Conservation (phyloP, 140 eudicot genomes). For the Senecio squalidus region DNA sequence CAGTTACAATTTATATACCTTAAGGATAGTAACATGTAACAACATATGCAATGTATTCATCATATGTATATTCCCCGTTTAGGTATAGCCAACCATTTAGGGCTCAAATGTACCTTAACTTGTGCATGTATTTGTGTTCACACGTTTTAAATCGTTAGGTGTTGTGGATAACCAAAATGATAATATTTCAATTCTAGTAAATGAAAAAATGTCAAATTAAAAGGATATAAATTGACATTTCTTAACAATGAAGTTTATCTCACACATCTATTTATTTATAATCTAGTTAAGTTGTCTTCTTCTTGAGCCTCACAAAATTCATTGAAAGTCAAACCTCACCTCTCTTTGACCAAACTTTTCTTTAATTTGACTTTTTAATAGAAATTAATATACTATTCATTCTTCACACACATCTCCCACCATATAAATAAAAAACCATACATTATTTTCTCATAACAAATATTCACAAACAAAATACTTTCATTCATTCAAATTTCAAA, state of each 20-base stretch:
- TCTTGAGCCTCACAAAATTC: constrained; percentile 35
- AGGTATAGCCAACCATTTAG: too few relatives aligned
- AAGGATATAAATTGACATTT: constrained; percentile 6
- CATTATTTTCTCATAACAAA: constrained; percentile 10
- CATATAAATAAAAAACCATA: constrained; percentile 18
- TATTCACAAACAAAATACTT: constrained; percentile 18
- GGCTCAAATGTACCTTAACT: too few relatives aligned
- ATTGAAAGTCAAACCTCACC: constrained; percentile 28
- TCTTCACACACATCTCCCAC: constrained; percentile 14
- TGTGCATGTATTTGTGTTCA: too few relatives aligned
- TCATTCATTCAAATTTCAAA: background rate
- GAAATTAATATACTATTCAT: background rate
- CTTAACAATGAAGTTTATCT: constrained; percentile 13
- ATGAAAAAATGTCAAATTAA: background rate
- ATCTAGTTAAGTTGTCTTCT: constrained; percentile 17
- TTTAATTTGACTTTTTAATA: constrained; percentile 18
- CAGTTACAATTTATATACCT: too few relatives aligned
- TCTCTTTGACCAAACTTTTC: constrained; percentile 34
- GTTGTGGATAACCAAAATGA: too few relatives aligned
- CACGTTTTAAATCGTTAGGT: too few relatives aligned
- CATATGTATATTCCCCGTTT: too few relatives aligned
- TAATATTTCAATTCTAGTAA: background rate
- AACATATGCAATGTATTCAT: too few relatives aligned
- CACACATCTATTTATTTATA: constrained; percentile 16
- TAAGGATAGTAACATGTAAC: too few relatives aligned